Evolutionary conservation across 1,284 basidiomycete genomes (phyloP), one percentile per base, ranked within the genome.

Genomic region (Cystobasidium slooffiae): DNA sequence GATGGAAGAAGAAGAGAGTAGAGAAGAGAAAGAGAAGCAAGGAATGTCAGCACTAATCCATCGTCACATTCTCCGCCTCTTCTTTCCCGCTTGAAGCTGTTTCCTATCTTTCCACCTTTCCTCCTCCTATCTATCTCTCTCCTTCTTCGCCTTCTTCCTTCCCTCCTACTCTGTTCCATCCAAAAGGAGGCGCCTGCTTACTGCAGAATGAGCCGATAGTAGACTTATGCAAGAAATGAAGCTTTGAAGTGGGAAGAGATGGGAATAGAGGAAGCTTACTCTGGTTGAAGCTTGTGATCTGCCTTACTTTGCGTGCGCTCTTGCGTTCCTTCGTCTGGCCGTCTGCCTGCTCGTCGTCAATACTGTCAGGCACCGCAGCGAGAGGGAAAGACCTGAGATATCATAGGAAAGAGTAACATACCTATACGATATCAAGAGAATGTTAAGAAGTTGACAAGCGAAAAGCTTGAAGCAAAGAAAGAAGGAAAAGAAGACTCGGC

Each of bases 231-330:
- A 16, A 62, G 22, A 44, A 47, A 51, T 6, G 6, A 20, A 6
- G 3, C 3, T 20, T 14, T 51, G 20, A 16, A 51, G 47, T 6
- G 47, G 47, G 47, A 51, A 14, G 20, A 51, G 14, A 51, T 16
- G n/a, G n/a, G n/a, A n/a, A n/a, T n/a, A n/a, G n/a, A 51, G 47
- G 16, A 51, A 51, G 47, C 47, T 51, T 51, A 51, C 47, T 51
- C 14, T 51, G 16, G 3, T 6, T 51, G 20, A 16, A 20, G 16
- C 20, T 20, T 51, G 2, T 20, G 47, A 14, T 51, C 6, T 6
- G 14, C 47, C 6, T 20, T 20, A 6, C 20, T 51, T n/a, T n/a
- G n/a, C n/a, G n/a, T n/a, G n/a, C n/a, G n/a, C n/a, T n/a, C n/a
- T n/a, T n/a, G n/a, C n/a, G n/a, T n/a, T 51, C 3, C 20, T 51